Conservation (phyloP, 768 basidiomycete genomes). For the Erythrobasidium yunnanense region DNA sequence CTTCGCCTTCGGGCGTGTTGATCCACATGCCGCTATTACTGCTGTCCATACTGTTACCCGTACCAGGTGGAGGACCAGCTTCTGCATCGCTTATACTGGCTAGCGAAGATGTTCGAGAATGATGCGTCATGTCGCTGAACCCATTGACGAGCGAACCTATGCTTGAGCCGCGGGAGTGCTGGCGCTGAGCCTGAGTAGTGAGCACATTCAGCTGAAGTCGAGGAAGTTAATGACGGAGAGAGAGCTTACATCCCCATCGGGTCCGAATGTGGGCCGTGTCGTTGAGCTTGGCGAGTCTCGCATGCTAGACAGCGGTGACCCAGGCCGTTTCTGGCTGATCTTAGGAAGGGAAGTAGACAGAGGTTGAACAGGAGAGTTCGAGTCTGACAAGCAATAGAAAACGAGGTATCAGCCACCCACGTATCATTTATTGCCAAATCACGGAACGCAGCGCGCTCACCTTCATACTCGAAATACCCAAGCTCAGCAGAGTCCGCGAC, state of each 20-base stretch:
- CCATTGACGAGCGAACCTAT: conserved; percentile 22
- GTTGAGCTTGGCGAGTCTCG: conserved; percentile 6
- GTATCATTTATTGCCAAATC: neutral
- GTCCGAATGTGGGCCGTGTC: conserved; percentile 1
- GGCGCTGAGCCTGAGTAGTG: conserved; percentile 11
- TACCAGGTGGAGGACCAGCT: neutral
- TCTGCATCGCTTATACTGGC: neutral
- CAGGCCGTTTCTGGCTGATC: conserved; percentile 16
- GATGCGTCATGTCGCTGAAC: conserved; percentile 19
- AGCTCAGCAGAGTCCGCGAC: conserved; percentile 15
- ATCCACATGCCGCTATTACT: neutral
- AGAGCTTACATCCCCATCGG: neutral
- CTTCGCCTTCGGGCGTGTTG: neutral
- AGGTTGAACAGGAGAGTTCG: neutral
- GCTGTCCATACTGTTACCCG: neutral
- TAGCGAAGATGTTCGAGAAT: conserved; percentile 17
- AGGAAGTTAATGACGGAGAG: too few relatives aligned
- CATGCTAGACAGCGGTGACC: conserved; percentile 13
- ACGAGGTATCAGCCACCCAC: neutral
- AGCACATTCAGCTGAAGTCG: neutral
- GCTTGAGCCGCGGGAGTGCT: conserved; percentile 7
- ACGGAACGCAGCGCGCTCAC: neutral
- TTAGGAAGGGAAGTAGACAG: neutral
- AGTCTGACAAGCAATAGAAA: neutral
- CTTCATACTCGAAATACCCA: conserved; percentile 25